These are phyloP conservation scores for Fusarium sp. DNA, from an alignment of 2,329 filamentous ascomycete genomes.

Conservation along the genomic window DNA sequence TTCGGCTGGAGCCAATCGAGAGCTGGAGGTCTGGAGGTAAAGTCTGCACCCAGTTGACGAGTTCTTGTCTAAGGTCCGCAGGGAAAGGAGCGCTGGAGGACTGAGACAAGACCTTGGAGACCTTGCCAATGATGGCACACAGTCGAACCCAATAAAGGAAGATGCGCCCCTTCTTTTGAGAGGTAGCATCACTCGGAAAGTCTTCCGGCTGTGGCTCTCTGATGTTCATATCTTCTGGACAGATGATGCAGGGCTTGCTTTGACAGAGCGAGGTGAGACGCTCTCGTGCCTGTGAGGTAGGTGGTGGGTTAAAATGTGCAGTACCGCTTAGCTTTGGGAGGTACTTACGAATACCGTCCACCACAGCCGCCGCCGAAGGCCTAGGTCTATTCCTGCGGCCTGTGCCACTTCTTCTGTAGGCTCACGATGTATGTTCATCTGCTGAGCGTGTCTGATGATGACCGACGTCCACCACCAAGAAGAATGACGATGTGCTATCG, in stretches of 20 bases:
- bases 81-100: slow-evolving; percentile 28
- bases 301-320: background rate
- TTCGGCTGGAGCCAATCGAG: slow-evolving; percentile 17
- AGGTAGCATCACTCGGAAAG: slow-evolving; percentile 49
- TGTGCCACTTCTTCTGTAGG: slow-evolving; percentile 33
- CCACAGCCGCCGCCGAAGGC: slow-evolving; percentile 32
- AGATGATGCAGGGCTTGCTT: slow-evolving; percentile 57
- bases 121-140: slow-evolving; percentile 53
- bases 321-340: background rate
- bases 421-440: slow-evolving; percentile 58
- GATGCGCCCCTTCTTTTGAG: slow-evolving; percentile 51
- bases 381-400: slow-evolving; percentile 12
- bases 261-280: slow-evolving; percentile 55
- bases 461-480: slow-evolving; percentile 61
- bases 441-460: slow-evolving; percentile 57
- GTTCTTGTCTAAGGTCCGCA: slow-evolving; percentile 27
- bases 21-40: slow-evolving; percentile 33
- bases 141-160: slow-evolving; percentile 58
- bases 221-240: slow-evolving; percentile 56
- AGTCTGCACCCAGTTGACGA: slow-evolving; percentile 29
- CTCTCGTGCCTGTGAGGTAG: slow-evolving; percentile 28
- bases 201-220: slow-evolving; percentile 52
- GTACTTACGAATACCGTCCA: slow-evolving; percentile 38
- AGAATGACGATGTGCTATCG: slow-evolving; percentile 53
- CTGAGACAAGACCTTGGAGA: slow-evolving; percentile 52